Base-by-base conservation (phyloP, 78 protist genomes). In the slime mould (Dictyostelium discoideum) region DNA sequence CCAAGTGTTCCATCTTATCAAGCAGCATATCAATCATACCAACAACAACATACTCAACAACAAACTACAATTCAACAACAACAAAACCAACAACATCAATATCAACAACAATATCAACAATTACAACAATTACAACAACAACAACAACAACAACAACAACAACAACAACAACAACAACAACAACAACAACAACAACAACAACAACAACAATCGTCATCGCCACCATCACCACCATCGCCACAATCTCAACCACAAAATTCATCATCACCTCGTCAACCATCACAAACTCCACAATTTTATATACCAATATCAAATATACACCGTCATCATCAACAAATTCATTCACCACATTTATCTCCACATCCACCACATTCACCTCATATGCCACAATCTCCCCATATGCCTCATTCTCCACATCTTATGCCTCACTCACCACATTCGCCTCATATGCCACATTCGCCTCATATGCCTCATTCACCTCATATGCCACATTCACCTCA, bases 31-130 rank as follows among this genome's bases (percentile, higher is more conserved):
- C 84, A 79, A 79, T 22, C 29, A 14, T 46, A 60, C 3, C 87
- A 84, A 84, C 87, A 84, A 29, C 86, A 82, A 32, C 74, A 82
- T 24, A 65, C 29, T 26, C 46, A 37, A 20, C 73, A 29, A 39
- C 63, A 60, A 18, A 14, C 11, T 2, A 20, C 46, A 84, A 29
- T 42, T 6, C 46, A 84, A 13, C 69, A 81, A 40, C 85, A 81
- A 26, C 46, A 54, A 48, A 22, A 20, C 5, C 69, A 81, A 29
- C 85, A 81, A 81, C 85, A 79, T 10, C 85, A 79, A 79, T 24
- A 79, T n/a, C 85, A 79, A 79, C 32, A n/a, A n/a, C 50, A n/a
- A 42, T 79, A 42, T 13, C 42, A 42, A 54, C 44, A 32, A 54
- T 29, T 39, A 24, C 67, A 82, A 29, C 29, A n/a, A 44, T 24